Evolutionary conservation across 2,329 filamentous ascomycete species (phyloP), one percentile per base, ranked within the genome.

Genomic region (Monosporascus cannonballus): DNA sequence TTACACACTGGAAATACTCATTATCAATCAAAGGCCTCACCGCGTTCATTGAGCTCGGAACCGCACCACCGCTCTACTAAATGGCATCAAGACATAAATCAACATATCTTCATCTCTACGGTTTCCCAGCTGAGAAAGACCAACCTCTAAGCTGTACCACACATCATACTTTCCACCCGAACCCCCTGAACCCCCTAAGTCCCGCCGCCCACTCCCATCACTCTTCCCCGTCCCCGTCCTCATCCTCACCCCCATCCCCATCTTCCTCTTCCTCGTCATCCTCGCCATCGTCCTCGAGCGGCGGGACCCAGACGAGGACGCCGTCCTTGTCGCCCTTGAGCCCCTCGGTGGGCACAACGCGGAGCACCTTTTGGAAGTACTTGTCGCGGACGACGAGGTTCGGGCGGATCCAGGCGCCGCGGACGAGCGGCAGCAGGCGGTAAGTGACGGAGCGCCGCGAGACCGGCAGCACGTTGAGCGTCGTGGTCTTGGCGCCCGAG

Each of bases 321-420:
- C 83, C 84, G 3, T 86, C 82, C 69, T 85, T 85, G 54, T 84
- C 81, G 49, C 74, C 73, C 67, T 78, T 83, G 74, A 85, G 86
- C 22, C 85, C 87, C 64, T 86, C 88, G 0, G 89, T 93, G 2
- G 90, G 85, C 54, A 90, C 83, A 24, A 96, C 85, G 57, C 87
- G 84, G 55, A 97, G 70, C 42, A 88, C 85, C 76, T 96, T 96
- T 68, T 96, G 91, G 70, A 96, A 97, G 64, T 96, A 96, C 62
- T 88, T 86, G 73, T 96, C 93, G 56, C 89, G 80, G 39, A 96
- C 90, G 56, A 87, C 83, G 56, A 96, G 72, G 39, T 81, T 81
- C 2, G 91, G 90, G 49, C 68, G 78, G 53, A 93, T 81, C 83
- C 88, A 96, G 30, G 76, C 67, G 1, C 85, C 87, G 56, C 68